These are phyloP conservation scores for Sideroxylon spinosum DNA, from an alignment of 179 eudicot genomes.

Conservation along the genomic window DNA sequence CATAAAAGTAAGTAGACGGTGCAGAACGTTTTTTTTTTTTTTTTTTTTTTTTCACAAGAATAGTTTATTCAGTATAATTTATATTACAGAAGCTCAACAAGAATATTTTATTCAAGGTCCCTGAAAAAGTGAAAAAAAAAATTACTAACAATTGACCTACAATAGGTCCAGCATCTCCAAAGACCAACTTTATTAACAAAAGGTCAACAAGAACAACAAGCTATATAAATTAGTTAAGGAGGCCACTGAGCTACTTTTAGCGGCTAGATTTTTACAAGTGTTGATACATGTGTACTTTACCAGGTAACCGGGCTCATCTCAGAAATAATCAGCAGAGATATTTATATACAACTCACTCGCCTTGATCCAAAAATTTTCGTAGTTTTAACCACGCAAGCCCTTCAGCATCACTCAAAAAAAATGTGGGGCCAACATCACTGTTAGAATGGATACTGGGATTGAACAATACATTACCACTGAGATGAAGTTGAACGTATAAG, in stretches of 20 bases:
- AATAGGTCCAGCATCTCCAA: constrained; percentile 5
- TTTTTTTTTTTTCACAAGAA: neutral
- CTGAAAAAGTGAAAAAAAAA: neutral
- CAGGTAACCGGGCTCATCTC: constrained; percentile 21
- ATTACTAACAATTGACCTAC: neutral
- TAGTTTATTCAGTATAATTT: neutral
- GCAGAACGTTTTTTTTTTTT: neutral
- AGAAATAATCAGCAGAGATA: constrained; percentile 36
- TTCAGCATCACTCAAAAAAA: constrained; percentile 12
- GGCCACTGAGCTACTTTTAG: constrained; percentile 21
- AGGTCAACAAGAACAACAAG: constrained; percentile 21
- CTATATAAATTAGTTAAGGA: constrained; percentile 20
- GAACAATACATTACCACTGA: constrained; percentile 16
- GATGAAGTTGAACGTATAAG: constrained; percentile 4
- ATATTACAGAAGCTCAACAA: constrained; percentile 6
- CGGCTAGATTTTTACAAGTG: constrained; percentile 33
- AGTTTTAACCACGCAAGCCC: constrained; percentile 16
- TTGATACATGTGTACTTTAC: constrained; percentile 28
- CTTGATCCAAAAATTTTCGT: constrained; percentile 32
- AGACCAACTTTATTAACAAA: constrained; percentile 16
- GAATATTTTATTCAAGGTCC: constrained; percentile 10
- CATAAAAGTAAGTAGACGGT: neutral
- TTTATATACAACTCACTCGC: constrained; percentile 31
- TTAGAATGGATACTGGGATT: constrained; percentile 17
- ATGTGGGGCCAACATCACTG: constrained; percentile 19